Evolutionary conservation across 768 basidiomycete species (phyloP), one percentile per base, ranked within the genome.

Genomic region (Rhizopogon roseolus): DNA sequence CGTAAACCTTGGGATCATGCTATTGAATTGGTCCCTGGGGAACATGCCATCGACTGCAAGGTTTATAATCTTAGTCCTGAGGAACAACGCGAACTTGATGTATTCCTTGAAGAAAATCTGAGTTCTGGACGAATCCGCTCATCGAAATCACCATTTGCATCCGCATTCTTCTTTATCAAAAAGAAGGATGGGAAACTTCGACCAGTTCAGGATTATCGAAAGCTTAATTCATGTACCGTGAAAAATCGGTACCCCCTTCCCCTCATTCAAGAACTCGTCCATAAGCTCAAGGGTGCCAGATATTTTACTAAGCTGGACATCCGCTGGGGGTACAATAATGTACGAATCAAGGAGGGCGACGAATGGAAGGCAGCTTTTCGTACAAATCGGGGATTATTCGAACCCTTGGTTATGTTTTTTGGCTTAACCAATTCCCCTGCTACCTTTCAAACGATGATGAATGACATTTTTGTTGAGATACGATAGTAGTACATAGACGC

Each of bases 151-250:
- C 60, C 55, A 54, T n/a, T 62, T 5, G 56, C 67, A 6, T 58
- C 60, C 0, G 59, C 66, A 0, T 57, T 62, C 43, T 62, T 64
- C 46, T 71, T 74, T 32, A 54, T 72, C 6, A 64, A 65, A 19
- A 74, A 74, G 60, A 70, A 74, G 55, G 73, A 71, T 52, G 66
- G 71, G 2, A 46, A 45, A 0, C 54, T 73, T 1, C 51, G 62
- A 1, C 62, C 62, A 0, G 62, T 71, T 4, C 64, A 71, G 36
- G 73, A 76, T 44, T 75, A 75, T 44, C 49, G 62, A 9, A 46
- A 58, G 5, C 48, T 71, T 0, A 71, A 71, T 46, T 50, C n/a
- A 0, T 43, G 57, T 2, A 71, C 61, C 0, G 22, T 69, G 0
- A 66, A 69, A 38, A 67, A 69, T 32, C 11, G 37, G 0, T 70